Evolutionary conservation across 2,329 filamentous ascomycete genomes (phyloP).

Genomic region (Xylariales sp.): DNA sequence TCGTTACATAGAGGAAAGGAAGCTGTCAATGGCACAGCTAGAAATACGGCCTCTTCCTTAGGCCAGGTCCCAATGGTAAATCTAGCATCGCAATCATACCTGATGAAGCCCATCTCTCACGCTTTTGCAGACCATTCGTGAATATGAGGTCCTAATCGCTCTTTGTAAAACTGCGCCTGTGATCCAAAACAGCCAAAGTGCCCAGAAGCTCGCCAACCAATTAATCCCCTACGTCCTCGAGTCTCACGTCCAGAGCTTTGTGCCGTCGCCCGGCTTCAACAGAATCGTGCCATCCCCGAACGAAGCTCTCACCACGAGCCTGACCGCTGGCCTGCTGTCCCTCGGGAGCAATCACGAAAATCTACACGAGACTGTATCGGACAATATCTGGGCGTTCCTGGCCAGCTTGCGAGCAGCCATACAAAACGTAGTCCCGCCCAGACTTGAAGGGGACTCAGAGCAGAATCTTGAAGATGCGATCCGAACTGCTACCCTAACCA

Average conservation of each 20-base stretch:
- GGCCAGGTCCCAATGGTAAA: conserved; percentile 71
- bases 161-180: conserved; percentile 89
- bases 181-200: conserved; percentile 76
- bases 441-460: conserved; percentile 65
- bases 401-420: conserved; percentile 75
- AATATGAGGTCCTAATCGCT: conserved; percentile 91
- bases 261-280: conserved; percentile 83
- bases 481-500: conserved; percentile 78
- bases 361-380: conserved; percentile 73
- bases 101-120: conserved; percentile 35
- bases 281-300: conserved; percentile 88
- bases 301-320: conserved; percentile 81
- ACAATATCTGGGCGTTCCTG: conserved; percentile 78
- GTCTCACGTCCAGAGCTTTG: conserved; percentile 81
- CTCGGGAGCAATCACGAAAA: conserved; percentile 79
- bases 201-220: conserved; percentile 81
- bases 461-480: conserved; percentile 74
- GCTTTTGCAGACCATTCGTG: conserved; percentile 76
- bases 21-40: conserved; percentile 60
- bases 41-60: conserved; percentile 56
- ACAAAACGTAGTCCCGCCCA: conserved; percentile 64
- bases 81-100: conserved; percentile 7
- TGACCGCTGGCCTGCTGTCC: conserved; percentile 84
- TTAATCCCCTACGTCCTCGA: conserved; percentile 88
- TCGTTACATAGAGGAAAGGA: conserved; percentile 60